These are phyloP conservation scores for Citrus australasica DNA, from an alignment of 345 rosid species.

Conservation along the genomic window DNA sequence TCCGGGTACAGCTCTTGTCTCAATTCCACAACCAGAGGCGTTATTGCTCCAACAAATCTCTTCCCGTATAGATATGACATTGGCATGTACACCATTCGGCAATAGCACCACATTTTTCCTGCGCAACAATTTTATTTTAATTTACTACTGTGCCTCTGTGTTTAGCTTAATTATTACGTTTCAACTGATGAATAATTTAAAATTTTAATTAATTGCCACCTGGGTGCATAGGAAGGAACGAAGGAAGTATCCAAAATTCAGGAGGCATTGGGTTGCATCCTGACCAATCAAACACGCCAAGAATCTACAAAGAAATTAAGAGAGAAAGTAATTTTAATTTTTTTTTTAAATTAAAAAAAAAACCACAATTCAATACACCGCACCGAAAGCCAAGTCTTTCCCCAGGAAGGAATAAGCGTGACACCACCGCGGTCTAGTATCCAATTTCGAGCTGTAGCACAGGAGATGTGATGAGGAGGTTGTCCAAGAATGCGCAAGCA, in stretches of 20 bases:
- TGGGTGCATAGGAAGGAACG: constrained; percentile 30
- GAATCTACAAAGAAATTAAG: constrained; percentile 13
- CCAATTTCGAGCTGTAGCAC: constrained; percentile 33
- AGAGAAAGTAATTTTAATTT: too few relatives aligned
- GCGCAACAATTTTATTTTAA: not conserved
- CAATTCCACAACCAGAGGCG: constrained; percentile 25
- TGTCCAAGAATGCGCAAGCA: constrained; percentile 36
- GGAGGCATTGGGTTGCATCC: constrained; percentile 41
- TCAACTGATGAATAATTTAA: not conserved
- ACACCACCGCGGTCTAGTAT: constrained; percentile 31
- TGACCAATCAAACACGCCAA: constrained; percentile 30
- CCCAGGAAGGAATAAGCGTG: constrained; percentile 37
- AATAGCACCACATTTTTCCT: constrained; percentile 32
- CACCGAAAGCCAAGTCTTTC: constrained; percentile 42
- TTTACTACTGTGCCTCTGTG: not conserved
- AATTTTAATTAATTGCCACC: constrained; percentile 1
- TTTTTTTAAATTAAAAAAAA: too few relatives aligned
- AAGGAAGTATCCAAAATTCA: constrained; percentile 32
- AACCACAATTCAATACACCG: too few relatives aligned
- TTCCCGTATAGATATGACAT: constrained; percentile 21
- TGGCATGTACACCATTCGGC: constrained; percentile 31
- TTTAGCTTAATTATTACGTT: not conserved
- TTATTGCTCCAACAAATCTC: constrained; percentile 21
- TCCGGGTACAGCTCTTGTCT: constrained; percentile 22
- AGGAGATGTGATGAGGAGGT: constrained; percentile 23